phyloP scores from a whole-genome alignment of 306 rosid genomes.

The Sindora glabra region DNA sequence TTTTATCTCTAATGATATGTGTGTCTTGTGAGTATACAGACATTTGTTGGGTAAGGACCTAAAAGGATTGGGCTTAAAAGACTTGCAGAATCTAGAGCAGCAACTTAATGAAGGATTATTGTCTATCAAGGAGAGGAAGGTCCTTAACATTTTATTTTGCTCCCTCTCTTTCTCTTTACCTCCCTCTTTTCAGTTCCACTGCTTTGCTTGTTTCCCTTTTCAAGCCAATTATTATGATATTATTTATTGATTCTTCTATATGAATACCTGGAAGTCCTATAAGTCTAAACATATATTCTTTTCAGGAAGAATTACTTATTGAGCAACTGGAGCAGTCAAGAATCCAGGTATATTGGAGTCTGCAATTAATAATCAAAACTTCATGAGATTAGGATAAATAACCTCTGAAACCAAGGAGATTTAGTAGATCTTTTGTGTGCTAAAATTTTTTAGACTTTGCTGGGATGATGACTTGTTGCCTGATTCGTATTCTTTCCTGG shows the following conservation, averaged over 20 bases:
- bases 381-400: neutral
- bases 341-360: conserved; percentile 53
- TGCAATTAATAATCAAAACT: neutral
- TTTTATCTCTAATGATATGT: neutral
- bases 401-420: neutral
- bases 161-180: neutral
- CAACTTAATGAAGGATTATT: conserved; percentile 57
- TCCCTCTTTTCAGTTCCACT: neutral
- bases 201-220: too few relatives aligned
- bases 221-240: neutral
- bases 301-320: conserved; percentile 80
- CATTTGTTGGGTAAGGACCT: conserved; percentile 76
- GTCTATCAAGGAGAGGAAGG: conserved; percentile 58
- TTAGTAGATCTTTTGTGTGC: neutral
- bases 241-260: neutral
- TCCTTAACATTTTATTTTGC: conserved; percentile 11
- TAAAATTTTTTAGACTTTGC: neutral
- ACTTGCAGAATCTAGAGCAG: conserved; percentile 72
- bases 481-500: neutral
- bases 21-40: conserved; percentile 25
- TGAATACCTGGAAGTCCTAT: neutral
- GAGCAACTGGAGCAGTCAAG: conserved; percentile 84
- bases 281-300: conserved; percentile 23
- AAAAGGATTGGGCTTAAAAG: conserved; percentile 62
- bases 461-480: neutral